Evolutionary conservation across 208 protist species (phyloP), one percentile per base, ranked within the genome.

Genomic region (Dictyostelium gargantuum): DNA sequence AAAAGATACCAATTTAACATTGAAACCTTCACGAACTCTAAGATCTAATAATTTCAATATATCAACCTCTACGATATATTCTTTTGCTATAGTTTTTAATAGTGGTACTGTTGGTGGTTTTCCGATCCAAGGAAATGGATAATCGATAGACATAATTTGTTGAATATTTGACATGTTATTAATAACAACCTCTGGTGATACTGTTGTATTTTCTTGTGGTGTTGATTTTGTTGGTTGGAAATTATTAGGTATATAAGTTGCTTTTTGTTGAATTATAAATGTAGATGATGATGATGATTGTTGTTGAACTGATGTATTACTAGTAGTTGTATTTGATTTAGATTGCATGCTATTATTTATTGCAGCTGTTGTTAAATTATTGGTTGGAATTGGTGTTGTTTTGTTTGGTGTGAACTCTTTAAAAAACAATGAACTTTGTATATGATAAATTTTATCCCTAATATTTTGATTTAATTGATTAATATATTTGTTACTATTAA

Each of bases 361-460:
- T 58, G 74, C 11, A 10, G 10, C 17, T 29, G 11, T 23, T 48
- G 44, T 38, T 23, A 3, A 32, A n/a, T 6, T 66, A 29, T 17
- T 13, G 26, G 15, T 29, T 23, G 58, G 19, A 23, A 48, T 29
- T 35, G 63, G 15, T n/a, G 72, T 17, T 15, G 52, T 0, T 68
- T 89, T 89, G 23, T 89, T 89, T 21, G 82, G 82, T 54, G 70
- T 79, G 42, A 89, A 89, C 26, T 89, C 82, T 61, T 74, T 56
- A 46, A 79, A 50, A 8, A 89, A 68, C 4, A 76, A 79, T 40
- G 23, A 48, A 17, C 70, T 52, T 40, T 89, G 66, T 6, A 89
- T 52, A 52, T 58, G 50, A 10, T 40, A 19, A 56, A 89, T n/a
- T 4, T 68, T 75, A n/a, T 89, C 70, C 26, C 63, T 40, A 10